A percentile compares a stretch with the other conserved stretches of the same genome.
These are phyloP conservation scores for Claviceps sp. DNA, from an alignment of 2,329 filamentous ascomycete species.

Conservation along the genomic window DNA sequence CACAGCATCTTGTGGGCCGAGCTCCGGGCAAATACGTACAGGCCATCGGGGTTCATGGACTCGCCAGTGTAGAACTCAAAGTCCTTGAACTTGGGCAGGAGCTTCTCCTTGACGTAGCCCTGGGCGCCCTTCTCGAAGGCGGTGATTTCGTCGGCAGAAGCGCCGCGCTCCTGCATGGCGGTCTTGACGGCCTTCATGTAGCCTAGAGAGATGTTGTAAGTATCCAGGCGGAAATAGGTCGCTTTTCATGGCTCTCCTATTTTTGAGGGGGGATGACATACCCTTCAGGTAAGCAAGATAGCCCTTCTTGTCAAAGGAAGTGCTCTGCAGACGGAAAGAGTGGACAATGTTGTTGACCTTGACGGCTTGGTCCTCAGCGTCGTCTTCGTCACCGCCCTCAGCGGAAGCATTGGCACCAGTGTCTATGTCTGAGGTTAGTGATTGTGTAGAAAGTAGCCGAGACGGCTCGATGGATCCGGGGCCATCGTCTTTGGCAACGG, in stretches of 20 bases:
- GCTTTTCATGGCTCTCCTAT: no score
- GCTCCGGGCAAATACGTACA: conserved; percentile 44
- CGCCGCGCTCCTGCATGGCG: conserved; percentile 48
- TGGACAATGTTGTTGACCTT: conserved; percentile 88
- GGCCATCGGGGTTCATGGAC: conserved; percentile 85
- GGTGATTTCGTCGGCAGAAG: conserved; percentile 52
- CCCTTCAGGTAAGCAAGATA: conserved; percentile 79
- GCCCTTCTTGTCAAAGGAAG: conserved; percentile 73
- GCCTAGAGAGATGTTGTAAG: conserved; percentile 28
- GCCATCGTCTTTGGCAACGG: no score
- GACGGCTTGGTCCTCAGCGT: conserved; percentile 51
- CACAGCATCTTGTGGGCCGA: no score
- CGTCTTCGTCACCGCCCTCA: conserved; percentile 78
- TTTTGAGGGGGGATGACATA: conserved; percentile 25
- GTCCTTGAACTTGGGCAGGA: conserved; percentile 82
- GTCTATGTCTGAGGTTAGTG: conserved; percentile 34
- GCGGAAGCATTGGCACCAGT: conserved; percentile 95
- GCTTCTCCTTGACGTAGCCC: conserved; percentile 66
- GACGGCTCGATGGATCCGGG: background rate
- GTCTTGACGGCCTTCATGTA: conserved; percentile 89
- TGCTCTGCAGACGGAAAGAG: conserved; percentile 78
- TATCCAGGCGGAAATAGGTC: background rate
- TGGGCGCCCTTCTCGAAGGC: conserved; percentile 68
- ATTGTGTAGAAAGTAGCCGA: background rate
- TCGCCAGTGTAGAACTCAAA: conserved; percentile 90